Evolutionary conservation across 257 asterid genomes (phyloP).

Genomic region (Solanum raphanifolium): DNA sequence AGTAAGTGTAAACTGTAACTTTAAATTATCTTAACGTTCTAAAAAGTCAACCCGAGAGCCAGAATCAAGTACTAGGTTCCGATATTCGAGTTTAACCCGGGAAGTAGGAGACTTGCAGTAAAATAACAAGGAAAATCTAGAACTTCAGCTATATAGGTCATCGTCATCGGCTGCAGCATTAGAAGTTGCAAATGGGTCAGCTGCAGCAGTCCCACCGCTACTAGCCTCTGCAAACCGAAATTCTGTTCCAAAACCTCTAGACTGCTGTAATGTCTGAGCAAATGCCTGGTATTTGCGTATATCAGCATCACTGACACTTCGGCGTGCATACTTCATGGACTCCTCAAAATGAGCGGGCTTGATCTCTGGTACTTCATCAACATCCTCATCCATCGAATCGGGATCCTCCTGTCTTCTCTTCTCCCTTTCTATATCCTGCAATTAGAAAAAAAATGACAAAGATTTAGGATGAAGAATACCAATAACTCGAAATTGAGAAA

Average conservation of each 20-base stretch:
- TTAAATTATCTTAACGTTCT: neutral
- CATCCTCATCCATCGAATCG: conserved; percentile 47
- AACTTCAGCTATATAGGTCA: conserved; percentile 33
- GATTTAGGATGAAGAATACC: neutral
- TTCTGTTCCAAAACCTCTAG: conserved; percentile 56
- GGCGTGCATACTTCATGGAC: conserved; percentile 57
- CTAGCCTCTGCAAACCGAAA: conserved; percentile 46
- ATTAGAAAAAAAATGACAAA: neutral
- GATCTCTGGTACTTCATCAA: conserved; percentile 42
- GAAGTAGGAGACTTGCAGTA: neutral
- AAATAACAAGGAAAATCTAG: neutral
- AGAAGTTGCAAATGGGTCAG: conserved; percentile 41
- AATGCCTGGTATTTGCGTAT: conserved; percentile 64
- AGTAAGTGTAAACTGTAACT: neutral
- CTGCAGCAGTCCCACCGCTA: conserved; percentile 8
- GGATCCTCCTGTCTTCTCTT: conserved; percentile 29
- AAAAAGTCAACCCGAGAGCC: neutral
- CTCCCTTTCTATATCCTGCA: conserved; percentile 52
- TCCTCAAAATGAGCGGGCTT: conserved; percentile 59
- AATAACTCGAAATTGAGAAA: neutral
- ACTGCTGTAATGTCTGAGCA: conserved; percentile 59
- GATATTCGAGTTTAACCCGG: neutral
- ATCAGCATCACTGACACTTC: conserved; percentile 64
- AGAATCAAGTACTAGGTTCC: neutral
- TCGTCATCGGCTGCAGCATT: conserved; percentile 49